Conservation (phyloP, 345 rosid species). For the Mallotus nudiflorus region DNA sequence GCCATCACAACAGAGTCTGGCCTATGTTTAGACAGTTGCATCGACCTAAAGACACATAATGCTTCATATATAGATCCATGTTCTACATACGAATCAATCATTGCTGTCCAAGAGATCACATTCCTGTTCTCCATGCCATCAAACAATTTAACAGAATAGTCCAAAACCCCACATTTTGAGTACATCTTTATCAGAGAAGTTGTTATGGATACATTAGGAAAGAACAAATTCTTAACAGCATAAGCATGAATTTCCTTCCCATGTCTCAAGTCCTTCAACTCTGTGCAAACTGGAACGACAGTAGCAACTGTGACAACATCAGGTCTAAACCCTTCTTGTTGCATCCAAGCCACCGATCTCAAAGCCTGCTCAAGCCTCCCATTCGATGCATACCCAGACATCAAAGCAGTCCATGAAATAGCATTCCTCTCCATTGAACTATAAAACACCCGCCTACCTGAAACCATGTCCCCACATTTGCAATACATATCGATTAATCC, state of each 20-base stretch:
- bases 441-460: constrained; percentile 72
- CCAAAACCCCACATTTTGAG: constrained; percentile 60
- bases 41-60: constrained; percentile 48
- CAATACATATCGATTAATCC: constrained; percentile 84
- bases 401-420: constrained; percentile 83
- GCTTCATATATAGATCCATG: constrained; percentile 43
- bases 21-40: constrained; percentile 66
- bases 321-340: constrained; percentile 81
- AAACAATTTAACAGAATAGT: constrained; percentile 57
- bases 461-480: constrained; percentile 73
- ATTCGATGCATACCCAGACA: constrained; percentile 74
- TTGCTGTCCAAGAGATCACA: constrained; percentile 29
- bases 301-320: constrained; percentile 78
- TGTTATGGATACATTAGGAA: constrained; percentile 66
- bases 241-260: constrained; percentile 89
- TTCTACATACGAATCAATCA: constrained; percentile 56
- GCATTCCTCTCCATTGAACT: constrained; percentile 60
- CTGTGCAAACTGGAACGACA: constrained; percentile 70
- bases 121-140: constrained; percentile 33
- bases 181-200: constrained; percentile 87
- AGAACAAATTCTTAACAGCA: constrained; percentile 66
- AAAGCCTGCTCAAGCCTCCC: constrained; percentile 81
- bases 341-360: constrained; percentile 92
- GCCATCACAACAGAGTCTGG: constrained; percentile 74
- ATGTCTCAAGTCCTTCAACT: constrained; percentile 58